Evolutionary conservation across 306 rosid species (phyloP), one percentile per base, ranked within the genome.

Genomic region (Rosa lucieae): DNA sequence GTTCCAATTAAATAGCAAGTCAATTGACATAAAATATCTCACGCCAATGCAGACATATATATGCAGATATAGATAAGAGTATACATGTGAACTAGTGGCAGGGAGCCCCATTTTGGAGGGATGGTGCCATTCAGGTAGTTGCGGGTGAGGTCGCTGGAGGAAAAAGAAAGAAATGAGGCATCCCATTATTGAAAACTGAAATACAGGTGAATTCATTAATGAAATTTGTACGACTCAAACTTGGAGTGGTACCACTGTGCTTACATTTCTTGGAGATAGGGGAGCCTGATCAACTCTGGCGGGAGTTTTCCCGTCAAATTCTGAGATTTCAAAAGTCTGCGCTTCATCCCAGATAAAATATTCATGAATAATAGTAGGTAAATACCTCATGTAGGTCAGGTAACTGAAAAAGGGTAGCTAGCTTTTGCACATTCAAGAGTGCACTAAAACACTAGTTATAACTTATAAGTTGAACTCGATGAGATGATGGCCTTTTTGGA

Each of bases 211-310:
- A 23, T 21, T 29, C 8, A 1, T 46, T 29, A 13, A 29, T 63
- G 69, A 63, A 63, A 63, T 63, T 12, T 0, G n/a, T 32, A 63
- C 4, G 35, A 63, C 68, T 63, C 42, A 32, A 63, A 63, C 17
- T 1, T 29, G 67, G 77, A 76, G 0, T 13, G 37, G 32, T 35
- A 0, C 58, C 2, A 23, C 3, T 48, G 8, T 21, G 76, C 96
- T 53, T 69, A 82, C 81, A 73, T 29, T 77, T 88, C 70, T 77
- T 87, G 73, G 35, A 93, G 92, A 73, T 81, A 83, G 18, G 85
- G 85, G 58, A 29, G 29, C 29, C 1, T 29, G 29, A 29, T 29
- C 29, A 29, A 29, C 29, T 29, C 29, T 29, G 29, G 29, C 29
- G 29, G 29, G 29, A 29, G 29, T 29, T 29, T 29, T 29, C 29